Conservation (phyloP, 2,329 filamentous ascomycete genomes). For the Colletotrichum noveboracense region DNA sequence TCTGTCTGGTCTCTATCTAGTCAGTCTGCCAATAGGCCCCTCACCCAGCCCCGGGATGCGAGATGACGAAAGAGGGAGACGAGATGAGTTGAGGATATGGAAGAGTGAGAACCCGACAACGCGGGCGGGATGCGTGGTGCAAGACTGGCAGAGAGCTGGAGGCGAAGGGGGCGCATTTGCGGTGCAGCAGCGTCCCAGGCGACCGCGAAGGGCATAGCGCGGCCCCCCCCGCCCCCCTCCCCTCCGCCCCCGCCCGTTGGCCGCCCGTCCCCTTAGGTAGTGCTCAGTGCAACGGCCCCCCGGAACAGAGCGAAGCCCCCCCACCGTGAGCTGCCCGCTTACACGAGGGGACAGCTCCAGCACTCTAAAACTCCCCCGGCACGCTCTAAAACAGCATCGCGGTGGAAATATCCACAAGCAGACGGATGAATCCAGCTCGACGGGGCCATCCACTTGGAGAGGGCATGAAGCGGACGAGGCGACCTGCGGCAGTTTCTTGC, state of each 20-base stretch:
- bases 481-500: neutral
- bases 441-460: neutral
- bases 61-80: neutral
- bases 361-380: neutral
- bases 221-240: neutral
- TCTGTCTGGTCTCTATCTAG: neutral
- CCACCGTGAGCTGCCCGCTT: neutral
- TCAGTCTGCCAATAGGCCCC: neutral
- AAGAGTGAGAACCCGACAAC: neutral
- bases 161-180: slow-evolving; percentile 4
- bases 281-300: neutral
- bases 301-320: neutral
- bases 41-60: neutral
- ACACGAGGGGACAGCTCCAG: neutral
- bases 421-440: neutral
- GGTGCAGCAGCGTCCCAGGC: neutral
- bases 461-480: neutral
- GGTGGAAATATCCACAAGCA: neutral
- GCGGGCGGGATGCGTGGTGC: neutral
- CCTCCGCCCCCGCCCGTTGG: neutral
- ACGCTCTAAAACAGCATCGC: neutral
- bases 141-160: neutral
- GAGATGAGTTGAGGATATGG: neutral
- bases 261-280: neutral
- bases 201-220: neutral